These are phyloP conservation scores for Solanum chilense DNA, from an alignment of 257 asterid genomes.

Conservation along the genomic window DNA sequence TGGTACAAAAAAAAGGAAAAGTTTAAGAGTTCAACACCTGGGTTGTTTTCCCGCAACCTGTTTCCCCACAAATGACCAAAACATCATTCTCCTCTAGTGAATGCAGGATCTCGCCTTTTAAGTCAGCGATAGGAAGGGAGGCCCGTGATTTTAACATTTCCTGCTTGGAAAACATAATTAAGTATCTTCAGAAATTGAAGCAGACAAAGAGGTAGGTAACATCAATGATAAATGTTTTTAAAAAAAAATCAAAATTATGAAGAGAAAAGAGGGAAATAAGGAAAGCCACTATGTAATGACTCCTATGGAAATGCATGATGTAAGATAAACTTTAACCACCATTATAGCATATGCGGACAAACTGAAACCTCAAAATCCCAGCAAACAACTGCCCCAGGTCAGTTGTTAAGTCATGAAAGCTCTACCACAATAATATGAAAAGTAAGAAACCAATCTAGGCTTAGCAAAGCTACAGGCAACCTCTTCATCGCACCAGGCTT, in stretches of 20 bases:
- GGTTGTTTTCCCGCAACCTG: constrained; percentile 98
- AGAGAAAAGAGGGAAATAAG: background rate
- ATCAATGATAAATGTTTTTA: background rate
- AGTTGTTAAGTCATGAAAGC: background rate
- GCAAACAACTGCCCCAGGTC: background rate
- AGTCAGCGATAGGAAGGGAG: constrained; percentile 75
- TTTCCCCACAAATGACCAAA: constrained; percentile 91
- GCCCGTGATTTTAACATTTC: constrained; percentile 71
- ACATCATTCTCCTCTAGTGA: constrained; percentile 64
- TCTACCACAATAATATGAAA: background rate
- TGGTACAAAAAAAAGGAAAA: background rate
- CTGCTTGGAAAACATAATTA: constrained; percentile 25
- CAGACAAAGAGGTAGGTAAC: background rate
- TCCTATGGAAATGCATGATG: background rate
- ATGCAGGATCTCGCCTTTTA: constrained; percentile 59
- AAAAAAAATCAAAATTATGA: background rate
- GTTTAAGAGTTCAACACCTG: constrained; percentile 45
- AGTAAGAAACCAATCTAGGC: background rate
- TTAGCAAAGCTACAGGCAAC: background rate
- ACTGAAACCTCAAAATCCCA: background rate
- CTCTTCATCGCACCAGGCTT: background rate
- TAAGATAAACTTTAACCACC: background rate
- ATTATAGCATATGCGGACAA: background rate
- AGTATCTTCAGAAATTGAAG: constrained; percentile 9
- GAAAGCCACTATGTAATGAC: background rate